phyloP scores from a whole-genome alignment of 148 eudicot genomes.

The Simmondsia chinensis region DNA sequence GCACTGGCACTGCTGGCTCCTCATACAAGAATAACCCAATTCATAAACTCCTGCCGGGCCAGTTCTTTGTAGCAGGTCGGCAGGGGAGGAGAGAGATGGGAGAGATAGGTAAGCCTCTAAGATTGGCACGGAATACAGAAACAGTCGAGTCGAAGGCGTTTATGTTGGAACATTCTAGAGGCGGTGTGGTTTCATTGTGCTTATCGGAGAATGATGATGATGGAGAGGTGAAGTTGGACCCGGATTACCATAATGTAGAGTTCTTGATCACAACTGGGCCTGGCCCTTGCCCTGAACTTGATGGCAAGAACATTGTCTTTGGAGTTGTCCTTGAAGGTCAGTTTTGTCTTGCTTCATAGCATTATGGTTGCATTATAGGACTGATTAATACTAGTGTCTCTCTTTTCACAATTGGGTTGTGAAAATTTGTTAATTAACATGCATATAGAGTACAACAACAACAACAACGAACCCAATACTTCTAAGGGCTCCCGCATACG shows the following conservation, averaged over 20 bases:
- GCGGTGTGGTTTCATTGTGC: conserved; percentile 70
- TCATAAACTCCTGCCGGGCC: conserved; percentile 77
- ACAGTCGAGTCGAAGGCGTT: conserved; percentile 64
- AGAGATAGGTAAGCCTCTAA: conserved; percentile 46
- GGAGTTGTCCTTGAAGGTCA: conserved; percentile 92
- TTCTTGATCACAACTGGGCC: conserved; percentile 96
- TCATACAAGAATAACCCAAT: conserved; percentile 70
- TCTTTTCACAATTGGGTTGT: too few species aligned
- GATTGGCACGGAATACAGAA: conserved; percentile 50
- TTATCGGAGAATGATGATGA: conserved; percentile 88
- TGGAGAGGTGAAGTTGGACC: conserved; percentile 67
- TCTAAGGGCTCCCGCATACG: too few species aligned
- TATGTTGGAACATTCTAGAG: conserved; percentile 53
- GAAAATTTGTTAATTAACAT: too few species aligned
- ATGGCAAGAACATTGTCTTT: conserved; percentile 74
- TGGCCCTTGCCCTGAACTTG: conserved; percentile 88
- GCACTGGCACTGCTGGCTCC: conserved; percentile 32
- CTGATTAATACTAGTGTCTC: neutral
- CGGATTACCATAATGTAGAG: conserved; percentile 78
- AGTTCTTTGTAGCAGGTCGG: conserved; percentile 60
- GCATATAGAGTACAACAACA: too few species aligned
- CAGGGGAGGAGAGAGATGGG: conserved; percentile 79
- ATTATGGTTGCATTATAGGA: too few species aligned
- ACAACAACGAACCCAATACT: too few species aligned
- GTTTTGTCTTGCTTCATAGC: too few species aligned